Evolutionary conservation across 164 flowering plant genomes (phyloP), one percentile per base, ranked within the genome.

Genomic region (Magnolia kwangsiensis): DNA sequence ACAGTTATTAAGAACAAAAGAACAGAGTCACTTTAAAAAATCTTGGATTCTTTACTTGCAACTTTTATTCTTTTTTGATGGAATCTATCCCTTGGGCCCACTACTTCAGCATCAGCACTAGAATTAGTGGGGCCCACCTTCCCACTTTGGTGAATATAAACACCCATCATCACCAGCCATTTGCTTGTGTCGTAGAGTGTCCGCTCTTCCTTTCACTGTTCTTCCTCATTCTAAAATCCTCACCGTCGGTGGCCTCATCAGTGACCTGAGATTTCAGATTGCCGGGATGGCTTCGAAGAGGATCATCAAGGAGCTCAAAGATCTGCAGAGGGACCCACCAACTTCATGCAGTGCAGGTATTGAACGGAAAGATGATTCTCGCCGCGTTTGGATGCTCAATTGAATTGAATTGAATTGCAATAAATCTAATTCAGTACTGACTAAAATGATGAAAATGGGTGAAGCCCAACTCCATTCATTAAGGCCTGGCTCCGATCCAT

Each of bases 311-410:
- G 78, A 76, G 63, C 74, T 69, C 51, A 76, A 76, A 76, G 78
- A 76, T 37, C 51, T 76, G 67, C 78, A 76, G 68, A 37, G 74
- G 50, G 78, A 76, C 21, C 78, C 78, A 18, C 78, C 78, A 8
- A 76, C 78, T 21, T 76, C 78, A 10, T 76, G 78, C 78, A 76
- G 78, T 61, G 78, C 78, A 69, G 78, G 78, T 76, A 69, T 7
- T 18, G 7, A 13, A 65, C 6, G 7, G 45, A 37, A 37, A 37
- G 4, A 4, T 37, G 45, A 37, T 37, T 37, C 45, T 37, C 7
- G 45, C 45, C 45, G 0, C 45, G 45, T 37, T 37, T 37, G 45
- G 45, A 37, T 37, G 45, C 45, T 37, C 45, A 37, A 37, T 37
- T 37, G 45, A 37, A 37, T 37, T 37, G 45, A 37, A 37, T 37